Conservation (phyloP, 169 alveolate species). For the Toxoplasma gondii region DNA sequence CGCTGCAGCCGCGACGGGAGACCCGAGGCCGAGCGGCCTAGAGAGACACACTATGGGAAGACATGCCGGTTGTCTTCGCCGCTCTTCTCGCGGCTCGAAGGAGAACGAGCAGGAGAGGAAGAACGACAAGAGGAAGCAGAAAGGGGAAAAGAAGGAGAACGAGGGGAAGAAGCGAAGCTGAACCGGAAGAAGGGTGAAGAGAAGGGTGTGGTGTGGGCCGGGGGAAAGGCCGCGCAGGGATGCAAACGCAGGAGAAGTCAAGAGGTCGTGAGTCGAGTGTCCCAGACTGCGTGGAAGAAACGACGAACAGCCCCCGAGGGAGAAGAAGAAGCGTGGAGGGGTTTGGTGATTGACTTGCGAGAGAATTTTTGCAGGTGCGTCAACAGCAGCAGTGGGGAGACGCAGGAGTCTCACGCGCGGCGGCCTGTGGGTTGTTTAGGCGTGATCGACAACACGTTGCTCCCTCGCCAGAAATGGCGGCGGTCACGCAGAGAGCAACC, state of each 20-base stretch:
- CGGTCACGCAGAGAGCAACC: not conserved
- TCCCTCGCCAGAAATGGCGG: not conserved
- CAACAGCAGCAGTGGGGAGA: slow-evolving; percentile 26
- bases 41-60: too few species aligned
- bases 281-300: not conserved
- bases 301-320: not conserved
- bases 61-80: too few species aligned
- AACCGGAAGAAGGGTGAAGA: not conserved
- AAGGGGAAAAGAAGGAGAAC: not conserved
- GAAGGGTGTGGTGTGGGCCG: not conserved
- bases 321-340: not conserved
- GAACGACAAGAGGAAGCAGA: not conserved
- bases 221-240: not conserved
- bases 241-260: not conserved
- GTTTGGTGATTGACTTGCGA: not conserved
- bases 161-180: not conserved
- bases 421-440: not conserved
- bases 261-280: not conserved
- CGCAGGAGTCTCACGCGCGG: not conserved
- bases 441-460: not conserved
- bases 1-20: too few species aligned
- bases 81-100: too few species aligned
- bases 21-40: too few species aligned
- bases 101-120: too few species aligned
- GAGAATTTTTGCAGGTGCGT: slow-evolving; percentile 29